Evolutionary conservation across 2,329 filamentous ascomycete species (phyloP).

Genomic region (Aspergillus sp.): DNA sequence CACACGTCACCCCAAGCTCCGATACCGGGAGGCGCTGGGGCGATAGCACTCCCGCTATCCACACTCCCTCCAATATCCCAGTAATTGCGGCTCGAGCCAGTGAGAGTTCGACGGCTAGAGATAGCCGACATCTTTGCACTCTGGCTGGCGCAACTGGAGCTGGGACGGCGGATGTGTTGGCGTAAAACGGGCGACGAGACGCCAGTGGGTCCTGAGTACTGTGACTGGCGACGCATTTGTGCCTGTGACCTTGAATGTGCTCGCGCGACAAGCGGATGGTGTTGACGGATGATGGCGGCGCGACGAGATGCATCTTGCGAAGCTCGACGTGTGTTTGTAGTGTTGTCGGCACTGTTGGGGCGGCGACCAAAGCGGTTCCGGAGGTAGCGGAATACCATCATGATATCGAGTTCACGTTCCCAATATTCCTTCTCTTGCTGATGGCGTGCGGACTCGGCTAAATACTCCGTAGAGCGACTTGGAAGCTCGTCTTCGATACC

Average conservation of each 20-base stretch:
- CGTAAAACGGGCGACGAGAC: constrained; percentile 36
- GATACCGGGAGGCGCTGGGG: constrained; percentile 67
- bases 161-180: constrained; percentile 48
- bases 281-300: constrained; percentile 79
- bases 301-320: constrained; percentile 69
- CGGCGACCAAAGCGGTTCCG: constrained; percentile 68
- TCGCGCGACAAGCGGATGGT: constrained; percentile 79
- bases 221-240: constrained; percentile 53
- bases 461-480: constrained; percentile 17
- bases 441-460: constrained; percentile 40
- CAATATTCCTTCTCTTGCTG: constrained; percentile 73
- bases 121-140: constrained; percentile 75
- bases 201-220: constrained; percentile 33
- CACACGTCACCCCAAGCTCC: constrained; percentile 72
- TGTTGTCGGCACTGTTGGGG: constrained; percentile 39
- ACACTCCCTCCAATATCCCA: constrained; percentile 87
- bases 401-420: constrained; percentile 88
- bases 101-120: constrained; percentile 58
- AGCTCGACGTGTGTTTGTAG: constrained; percentile 40
- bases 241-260: constrained; percentile 46
- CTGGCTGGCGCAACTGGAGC: constrained; percentile 81
- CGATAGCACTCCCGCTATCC: constrained; percentile 71
- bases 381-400: constrained; percentile 87
- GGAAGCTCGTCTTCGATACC: constrained; percentile 62
- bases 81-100: constrained; percentile 75